Conservation (phyloP, 495 filamentous ascomycete genomes). For the Schizothecium vesticola region DNA sequence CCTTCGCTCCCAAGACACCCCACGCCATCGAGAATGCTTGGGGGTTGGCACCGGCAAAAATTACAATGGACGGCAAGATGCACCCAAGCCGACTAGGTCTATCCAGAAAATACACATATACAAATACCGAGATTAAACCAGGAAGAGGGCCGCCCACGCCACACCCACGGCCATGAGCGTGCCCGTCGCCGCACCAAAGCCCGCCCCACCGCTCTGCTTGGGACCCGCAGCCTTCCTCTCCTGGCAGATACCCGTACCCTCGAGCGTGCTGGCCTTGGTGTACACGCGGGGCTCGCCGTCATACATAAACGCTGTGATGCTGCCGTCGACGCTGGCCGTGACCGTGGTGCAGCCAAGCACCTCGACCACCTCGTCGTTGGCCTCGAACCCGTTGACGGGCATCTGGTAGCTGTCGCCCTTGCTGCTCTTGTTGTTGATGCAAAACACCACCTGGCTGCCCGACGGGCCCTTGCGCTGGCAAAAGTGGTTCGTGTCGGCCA, state of each 20-base stretch:
- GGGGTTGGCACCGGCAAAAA: neutral
- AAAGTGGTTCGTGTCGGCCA: slow-evolving; percentile 50
- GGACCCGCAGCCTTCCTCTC: slow-evolving; percentile 15
- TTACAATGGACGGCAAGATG: neutral
- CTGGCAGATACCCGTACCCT: slow-evolving; percentile 22
- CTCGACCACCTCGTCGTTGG: slow-evolving; percentile 26
- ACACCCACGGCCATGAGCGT: slow-evolving; percentile 12
- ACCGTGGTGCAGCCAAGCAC: slow-evolving; percentile 21
- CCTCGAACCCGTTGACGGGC: slow-evolving; percentile 23
- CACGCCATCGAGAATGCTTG: neutral
- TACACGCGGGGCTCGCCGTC: slow-evolving; percentile 27
- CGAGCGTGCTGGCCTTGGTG: slow-evolving; percentile 5
- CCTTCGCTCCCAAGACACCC: neutral
- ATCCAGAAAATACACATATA: neutral
- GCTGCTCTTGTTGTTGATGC: slow-evolving; percentile 31
- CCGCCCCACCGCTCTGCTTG: slow-evolving; percentile 7
- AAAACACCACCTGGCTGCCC: slow-evolving; percentile 39
- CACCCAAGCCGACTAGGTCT: neutral
- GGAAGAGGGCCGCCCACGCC: slow-evolving; percentile 16
- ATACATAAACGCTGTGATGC: slow-evolving; percentile 19
- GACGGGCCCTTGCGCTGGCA: slow-evolving; percentile 63
- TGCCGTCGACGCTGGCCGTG: slow-evolving; percentile 22
- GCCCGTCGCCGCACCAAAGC: slow-evolving; percentile 6
- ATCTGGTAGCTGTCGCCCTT: slow-evolving; percentile 21
- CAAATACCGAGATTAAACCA: slow-evolving; percentile 9